phyloP scores from a whole-genome alignment of 2,329 filamentous ascomycete genomes.

The Knufia fluminis region DNA sequence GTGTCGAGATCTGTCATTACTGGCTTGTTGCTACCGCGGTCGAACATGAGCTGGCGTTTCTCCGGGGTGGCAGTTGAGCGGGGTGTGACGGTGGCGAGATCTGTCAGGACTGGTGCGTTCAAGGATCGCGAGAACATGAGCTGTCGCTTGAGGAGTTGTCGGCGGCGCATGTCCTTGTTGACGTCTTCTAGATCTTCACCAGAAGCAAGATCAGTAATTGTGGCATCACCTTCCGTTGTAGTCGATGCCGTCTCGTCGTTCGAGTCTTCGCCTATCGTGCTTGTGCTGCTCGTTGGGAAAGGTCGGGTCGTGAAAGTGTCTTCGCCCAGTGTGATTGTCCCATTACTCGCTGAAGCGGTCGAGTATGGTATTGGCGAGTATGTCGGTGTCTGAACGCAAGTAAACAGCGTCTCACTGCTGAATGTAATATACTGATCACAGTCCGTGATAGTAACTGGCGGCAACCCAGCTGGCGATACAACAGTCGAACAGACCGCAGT shows the following conservation, averaged over 20 bases:
- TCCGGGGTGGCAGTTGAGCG: neutral
- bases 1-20: neutral
- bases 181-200: neutral
- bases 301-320: neutral
- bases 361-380: neutral
- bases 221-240: neutral
- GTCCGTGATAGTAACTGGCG: conserved; percentile 18
- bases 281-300: neutral
- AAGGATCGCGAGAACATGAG: too few species aligned
- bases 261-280: neutral
- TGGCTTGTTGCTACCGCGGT: neutral
- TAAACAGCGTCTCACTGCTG: conserved; percentile 14
- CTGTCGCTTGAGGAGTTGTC: neutral
- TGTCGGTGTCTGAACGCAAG: conserved; percentile 4
- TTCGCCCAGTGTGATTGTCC: neutral
- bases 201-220: neutral
- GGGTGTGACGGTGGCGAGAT: neutral
- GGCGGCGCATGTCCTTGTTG: neutral
- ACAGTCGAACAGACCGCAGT: conserved; percentile 17
- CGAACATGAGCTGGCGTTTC: neutral
- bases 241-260: neutral
- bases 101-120: too few species aligned
- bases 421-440: conserved; percentile 22
- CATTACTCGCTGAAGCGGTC: neutral
- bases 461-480: conserved; percentile 12